Evolutionary conservation across 1,284 basidiomycete species (phyloP), one percentile per base, ranked within the genome.

Genomic region (Moesziomyces parantarcticus): DNA sequence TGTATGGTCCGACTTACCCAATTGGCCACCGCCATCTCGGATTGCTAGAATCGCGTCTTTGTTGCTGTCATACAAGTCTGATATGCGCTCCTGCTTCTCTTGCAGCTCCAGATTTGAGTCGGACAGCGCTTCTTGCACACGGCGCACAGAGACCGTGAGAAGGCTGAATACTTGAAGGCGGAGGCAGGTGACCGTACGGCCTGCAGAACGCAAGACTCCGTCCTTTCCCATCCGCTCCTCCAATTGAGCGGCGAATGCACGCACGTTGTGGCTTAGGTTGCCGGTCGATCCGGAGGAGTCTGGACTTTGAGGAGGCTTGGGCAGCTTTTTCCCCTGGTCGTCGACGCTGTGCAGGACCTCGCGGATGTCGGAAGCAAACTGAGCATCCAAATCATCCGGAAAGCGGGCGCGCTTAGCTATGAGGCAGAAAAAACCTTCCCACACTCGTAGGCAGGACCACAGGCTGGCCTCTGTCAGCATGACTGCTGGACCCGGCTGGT

Each of bases 161-260:
- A 14, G 16, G 21, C 52, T 56, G 4, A 49, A 43, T 1, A 49
- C n/a, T 18, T 56, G 42, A 6, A 66, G 20, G 9, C 63, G 63
- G 29, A 53, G 18, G 36, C 36, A 48, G 9, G 42, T 22, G 21
- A 51, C 39, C 1, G 63, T 60, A 10, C 63, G 58, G 18, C 63
- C 63, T 8, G 63, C 63, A 0, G 63, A 59, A 6, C 63, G 57
- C 6, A 66, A 42, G 25, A 60, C 47, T 8, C 63, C 63, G 23
- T 60, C 57, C 20, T 40, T 50, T 4, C 63, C 63, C 0, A 47
- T 25, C 14, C 20, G 49, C 25, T 21, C 39, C 49, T 66, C 63
- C 18, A 59, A 16, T 2, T 50, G 20, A 5, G 47, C 29, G 29
- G 50, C 49, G 26, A 59, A 65, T n/a, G 44, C 44, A 18, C 53